phyloP scores from a whole-genome alignment of 2,329 filamentous ascomycete species.

The Aspergillus carbonarius region DNA sequence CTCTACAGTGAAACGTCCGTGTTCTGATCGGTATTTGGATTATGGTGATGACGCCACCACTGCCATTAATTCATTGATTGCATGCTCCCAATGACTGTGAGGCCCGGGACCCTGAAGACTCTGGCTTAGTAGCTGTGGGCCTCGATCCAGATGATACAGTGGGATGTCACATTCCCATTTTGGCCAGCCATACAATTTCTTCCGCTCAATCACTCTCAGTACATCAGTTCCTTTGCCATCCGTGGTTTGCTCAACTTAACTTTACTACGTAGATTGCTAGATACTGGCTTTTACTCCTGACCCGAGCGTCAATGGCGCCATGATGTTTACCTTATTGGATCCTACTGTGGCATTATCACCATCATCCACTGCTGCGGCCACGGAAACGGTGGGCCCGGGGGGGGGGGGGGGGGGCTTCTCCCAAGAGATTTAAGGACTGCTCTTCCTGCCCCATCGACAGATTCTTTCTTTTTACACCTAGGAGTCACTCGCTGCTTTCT shows the following conservation, averaged over 20 bases:
- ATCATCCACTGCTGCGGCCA: conserved; percentile 17
- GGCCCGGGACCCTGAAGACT: neutral
- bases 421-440: conserved; percentile 28
- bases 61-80: neutral
- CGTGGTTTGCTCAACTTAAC: conserved; percentile 13
- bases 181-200: conserved; percentile 3
- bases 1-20: neutral
- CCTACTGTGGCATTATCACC: conserved; percentile 28
- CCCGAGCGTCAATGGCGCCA: conserved; percentile 4
- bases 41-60: conserved; percentile 19
- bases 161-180: conserved; percentile 29
- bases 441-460: conserved; percentile 4
- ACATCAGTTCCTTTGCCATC: conserved; percentile 20
- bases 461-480: conserved; percentile 19
- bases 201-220: conserved; percentile 7
- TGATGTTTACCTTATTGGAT: conserved; percentile 22
- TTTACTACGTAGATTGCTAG: conserved; percentile 15
- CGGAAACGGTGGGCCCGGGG: conserved; percentile 20
- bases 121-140: conserved; percentile 14
- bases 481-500: conserved; percentile 21
- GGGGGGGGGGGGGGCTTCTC: neutral
- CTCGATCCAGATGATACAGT: conserved; percentile 24
- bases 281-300: conserved; percentile 11
- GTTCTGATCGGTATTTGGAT: neutral
- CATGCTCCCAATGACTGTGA: neutral